Evolutionary conservation across 2,329 filamentous ascomycete species (phyloP), one percentile per base, ranked within the genome.

Genomic region (Rutstroemia sydowiana): DNA sequence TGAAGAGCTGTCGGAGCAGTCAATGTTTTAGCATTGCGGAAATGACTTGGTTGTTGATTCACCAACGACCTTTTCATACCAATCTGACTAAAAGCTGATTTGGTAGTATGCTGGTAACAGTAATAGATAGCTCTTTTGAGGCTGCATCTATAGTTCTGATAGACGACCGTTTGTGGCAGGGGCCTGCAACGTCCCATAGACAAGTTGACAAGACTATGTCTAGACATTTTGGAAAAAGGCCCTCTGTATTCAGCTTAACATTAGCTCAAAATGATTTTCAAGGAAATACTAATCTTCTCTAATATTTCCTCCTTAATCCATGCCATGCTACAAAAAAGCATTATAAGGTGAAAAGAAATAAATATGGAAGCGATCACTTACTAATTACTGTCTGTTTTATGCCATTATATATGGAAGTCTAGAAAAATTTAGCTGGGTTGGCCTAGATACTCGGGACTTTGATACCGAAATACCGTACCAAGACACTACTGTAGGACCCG

Each of bases 181-280:
- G 50, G 11, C 23, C 45, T 53, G 45, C 53, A 48, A 34, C 53
- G 55, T 21, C 44, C 40, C n/a, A 45, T 40, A 3, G 46, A 53
- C 14, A 57, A 45, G 31, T 30, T 48, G 41, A 55, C 51, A n/a
- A 53, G 28, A 14, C 49, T 26, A n/a, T 40, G 18, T 40, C 32
- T 51, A 32, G 31, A 46, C 42, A 51, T 46, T 18, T 28, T 51
- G 36, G 23, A 23, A 21, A 11, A 28, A 21, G 26, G 46, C 18
- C 14, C 8, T 23, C 18, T 39, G 16, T 21, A 14, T 18, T 23
- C 26, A 39, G 21, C 9, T 26, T 18, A 18, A 2, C 2, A 13
- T 26, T 26, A 26, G 23, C 23, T 26, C 23, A 26, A 26, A 8
- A 26, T 8, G 4, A 4, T 4, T 26, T 26, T 8, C 23, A 8